Evolutionary conservation across 306 rosid species (phyloP), one percentile per base, ranked within the genome.

Genomic region (Potentilla sterilis): DNA sequence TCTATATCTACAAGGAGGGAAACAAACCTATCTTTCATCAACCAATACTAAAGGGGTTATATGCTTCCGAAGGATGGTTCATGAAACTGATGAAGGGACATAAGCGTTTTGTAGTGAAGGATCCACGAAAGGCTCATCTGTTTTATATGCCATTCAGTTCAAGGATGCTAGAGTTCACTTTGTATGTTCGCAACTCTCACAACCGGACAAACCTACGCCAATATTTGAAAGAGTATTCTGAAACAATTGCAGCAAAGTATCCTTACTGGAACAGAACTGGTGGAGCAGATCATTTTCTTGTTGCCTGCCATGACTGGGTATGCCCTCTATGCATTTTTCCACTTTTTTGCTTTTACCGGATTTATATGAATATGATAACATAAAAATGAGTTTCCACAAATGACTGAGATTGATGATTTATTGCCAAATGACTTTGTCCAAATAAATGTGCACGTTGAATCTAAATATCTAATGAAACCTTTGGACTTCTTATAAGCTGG

Each of bases 281-380:
- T 74, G 98, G 98, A 62, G 93, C 96, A 32, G 97, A 92, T 85
- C 98, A 93, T 87, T 93, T 93, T 85, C 97, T 93, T 83, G 98
- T 86, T 78, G 97, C 96, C 58, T 93, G 98, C 85, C 98, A 93
- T 85, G 98, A 93, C 78, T 93, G 97, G 98, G 98, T 94, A 87
- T 68, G 79, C 38, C 65, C 47, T 64, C 72, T 34, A 22, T 70
- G 69, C 77, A 75, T 61, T 69, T 80, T 35, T 59, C 38, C 8
- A 47, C 14, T 67, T 34, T 40, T 69, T 58, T 74, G 8, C n/a
- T 74, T 74, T 43, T 59, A 34, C 49, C 2, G 14, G 28, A 11
- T 73, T 18, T 37, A 21, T 54, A 40, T 21, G 40, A 72, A n/a
- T 18, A 72, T 3, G n/a, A 42, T 34, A 70, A 35, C 46, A 49